Base-by-base conservation (phyloP, 768 basidiomycete species). In the Amanita pseudoporphyria region DNA sequence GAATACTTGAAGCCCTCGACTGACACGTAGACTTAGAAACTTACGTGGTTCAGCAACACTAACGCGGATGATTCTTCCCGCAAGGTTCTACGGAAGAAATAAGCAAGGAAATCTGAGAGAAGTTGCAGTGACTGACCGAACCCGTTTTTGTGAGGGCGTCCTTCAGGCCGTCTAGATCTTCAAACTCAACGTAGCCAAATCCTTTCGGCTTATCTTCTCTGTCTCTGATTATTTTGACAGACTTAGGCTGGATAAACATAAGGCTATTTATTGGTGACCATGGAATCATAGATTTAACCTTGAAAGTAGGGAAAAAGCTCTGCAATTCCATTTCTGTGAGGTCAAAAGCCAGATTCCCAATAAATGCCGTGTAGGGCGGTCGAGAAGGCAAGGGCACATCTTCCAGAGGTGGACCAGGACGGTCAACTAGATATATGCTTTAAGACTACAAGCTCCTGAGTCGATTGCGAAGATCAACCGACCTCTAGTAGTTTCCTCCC, bases 111-210 rank as follows among this genome's bases (percentile, higher is more conserved):
- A 14, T 33, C 5, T 14, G 31, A 35, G n/a, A 28, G 24, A 18
- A 14, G n/a, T 14, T 2, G 21, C 30, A 43, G 26, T 14, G 26
- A 66, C 87, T 62, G 53, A 91, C 89, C 26, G 75, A 64, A 47
- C 86, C 87, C 21, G 72, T 77, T 67, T 80, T 84, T 18, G 72
- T 67, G 32, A 99, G 67, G 4, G 86, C 96, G 52, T 82, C 82
- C 67, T 94, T 94, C 45, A 98, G 69, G 41, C 80, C 84, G 16
- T 94, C 90, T 51, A 92, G 60, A 46, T 84, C 85, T n/a, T 74
- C 77, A 60, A 98, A 98, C 63, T 99, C 96, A 52, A 97, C 81
- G 64, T 99, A 98, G 30, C 95, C 96, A 67, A 97, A 98, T 1
- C 96, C 96, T 66, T 97, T 97, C 16, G 94, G 90, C 63, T 91